Conservation (phyloP, 345 rosid genomes). For the Reutealis trisperma region DNA sequence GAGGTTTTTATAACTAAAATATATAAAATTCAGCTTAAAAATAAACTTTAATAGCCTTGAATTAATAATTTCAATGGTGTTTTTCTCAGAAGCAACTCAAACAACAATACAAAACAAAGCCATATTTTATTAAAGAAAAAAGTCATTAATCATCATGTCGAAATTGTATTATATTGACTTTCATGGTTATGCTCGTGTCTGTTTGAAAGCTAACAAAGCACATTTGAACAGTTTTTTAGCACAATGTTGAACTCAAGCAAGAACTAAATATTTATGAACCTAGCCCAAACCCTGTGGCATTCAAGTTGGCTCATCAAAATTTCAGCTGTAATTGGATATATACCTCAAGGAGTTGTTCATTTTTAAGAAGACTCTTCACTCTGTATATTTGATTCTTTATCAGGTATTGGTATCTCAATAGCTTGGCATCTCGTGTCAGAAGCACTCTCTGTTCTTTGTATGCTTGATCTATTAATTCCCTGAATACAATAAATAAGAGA, state of each 20-base stretch:
- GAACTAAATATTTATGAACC: neutral
- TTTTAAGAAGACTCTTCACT: constrained; percentile 81
- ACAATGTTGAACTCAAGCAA: neutral
- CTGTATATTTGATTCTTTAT: constrained; percentile 72
- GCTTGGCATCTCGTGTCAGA: constrained; percentile 84
- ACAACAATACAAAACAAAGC: no score
- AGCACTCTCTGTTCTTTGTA: constrained; percentile 73
- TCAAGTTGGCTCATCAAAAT: neutral
- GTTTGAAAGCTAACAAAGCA: neutral
- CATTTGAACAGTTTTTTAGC: neutral
- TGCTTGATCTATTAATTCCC: constrained; percentile 85
- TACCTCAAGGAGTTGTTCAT: constrained; percentile 94
- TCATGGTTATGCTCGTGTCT: neutral
- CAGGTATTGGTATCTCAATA: constrained; percentile 77
- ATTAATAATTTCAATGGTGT: no score
- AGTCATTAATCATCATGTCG: neutral
- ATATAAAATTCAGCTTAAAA: no score
- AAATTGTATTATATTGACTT: no score
- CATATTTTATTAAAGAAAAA: neutral
- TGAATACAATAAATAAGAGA: constrained; percentile 26
- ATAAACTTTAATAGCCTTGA: no score
- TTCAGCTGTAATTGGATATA: neutral
- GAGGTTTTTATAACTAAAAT: no score
- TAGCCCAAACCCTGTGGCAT: neutral
- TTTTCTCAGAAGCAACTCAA: no score